A percentile compares a stretch with the other conserved stretches of the same genome.
These are phyloP conservation scores for Lactarius psammicola DNA, from an alignment of 768 basidiomycete species.

Conservation along the genomic window DNA sequence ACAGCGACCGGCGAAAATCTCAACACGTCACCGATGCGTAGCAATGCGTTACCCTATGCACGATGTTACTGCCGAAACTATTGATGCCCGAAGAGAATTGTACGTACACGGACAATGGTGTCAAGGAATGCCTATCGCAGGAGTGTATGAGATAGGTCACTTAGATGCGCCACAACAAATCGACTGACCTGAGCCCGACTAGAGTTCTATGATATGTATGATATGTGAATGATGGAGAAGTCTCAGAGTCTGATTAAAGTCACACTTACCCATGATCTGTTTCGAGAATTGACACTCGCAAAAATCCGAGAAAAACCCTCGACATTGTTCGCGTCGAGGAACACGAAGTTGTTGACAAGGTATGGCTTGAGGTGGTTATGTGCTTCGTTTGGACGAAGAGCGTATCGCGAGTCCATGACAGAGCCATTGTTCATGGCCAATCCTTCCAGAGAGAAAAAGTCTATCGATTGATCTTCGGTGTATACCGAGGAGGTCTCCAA, in stretches of 20 bases:
- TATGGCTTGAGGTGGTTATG: slow-evolving; percentile 34
- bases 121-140: slow-evolving; percentile 33
- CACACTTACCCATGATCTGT: slow-evolving; percentile 31
- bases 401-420: slow-evolving; percentile 14
- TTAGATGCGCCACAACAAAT: neutral
- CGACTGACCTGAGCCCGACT: slow-evolving; percentile 35
- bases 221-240: neutral
- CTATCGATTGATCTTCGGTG: slow-evolving; percentile 18
- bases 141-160: neutral
- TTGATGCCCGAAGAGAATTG: neutral
- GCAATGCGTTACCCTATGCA: slow-evolving; percentile 33
- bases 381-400: slow-evolving; percentile 30
- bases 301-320: slow-evolving; percentile 33
- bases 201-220: slow-evolving; percentile 25
- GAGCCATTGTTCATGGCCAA: slow-evolving; percentile 29
- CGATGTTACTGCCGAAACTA: neutral
- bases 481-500: neutral
- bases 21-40: slow-evolving; percentile 36
- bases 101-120: slow-evolving; percentile 30
- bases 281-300: slow-evolving; percentile 31
- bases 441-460: slow-evolving; percentile 31
- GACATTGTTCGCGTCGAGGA: slow-evolving; percentile 29
- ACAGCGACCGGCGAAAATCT: slow-evolving; percentile 29
- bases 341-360: slow-evolving; percentile 31
- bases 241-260: neutral